Conservation (phyloP, 1,284 basidiomycete genomes). For the Gymnopus androsaceus region DNA sequence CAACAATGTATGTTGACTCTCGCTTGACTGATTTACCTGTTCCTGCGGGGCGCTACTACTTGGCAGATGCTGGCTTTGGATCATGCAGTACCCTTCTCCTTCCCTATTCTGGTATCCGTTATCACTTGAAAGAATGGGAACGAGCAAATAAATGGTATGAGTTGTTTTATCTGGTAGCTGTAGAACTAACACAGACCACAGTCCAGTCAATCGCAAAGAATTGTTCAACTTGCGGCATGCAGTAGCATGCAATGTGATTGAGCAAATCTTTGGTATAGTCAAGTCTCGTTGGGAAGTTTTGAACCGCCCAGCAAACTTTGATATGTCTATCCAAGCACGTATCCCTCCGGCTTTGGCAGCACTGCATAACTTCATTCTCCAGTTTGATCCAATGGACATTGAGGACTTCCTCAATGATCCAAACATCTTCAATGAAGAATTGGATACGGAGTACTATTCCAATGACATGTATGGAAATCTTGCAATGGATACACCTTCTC, state of each 20-base stretch:
- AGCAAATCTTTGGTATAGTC: slow-evolving; percentile 43
- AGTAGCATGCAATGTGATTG: slow-evolving; percentile 37
- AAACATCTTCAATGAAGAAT: slow-evolving; percentile 8
- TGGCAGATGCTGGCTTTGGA: slow-evolving; percentile 26
- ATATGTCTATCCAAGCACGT: slow-evolving; percentile 31
- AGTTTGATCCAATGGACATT: slow-evolving; percentile 28
- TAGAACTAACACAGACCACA: slow-evolving; percentile 13
- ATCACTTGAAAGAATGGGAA: slow-evolving; percentile 40
- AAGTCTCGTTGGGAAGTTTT: slow-evolving; percentile 37
- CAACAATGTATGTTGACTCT: slow-evolving; percentile 21
- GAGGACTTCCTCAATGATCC: slow-evolving; percentile 8
- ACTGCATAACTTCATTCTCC: slow-evolving; percentile 40
- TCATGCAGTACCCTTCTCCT: slow-evolving; percentile 31
- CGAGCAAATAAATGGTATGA: slow-evolving; percentile 23
- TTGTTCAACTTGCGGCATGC: slow-evolving; percentile 45
- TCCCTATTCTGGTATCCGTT: slow-evolving; percentile 34
- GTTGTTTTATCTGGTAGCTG: slow-evolving; percentile 14
- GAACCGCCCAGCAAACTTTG: slow-evolving; percentile 26
- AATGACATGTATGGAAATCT: not conserved
- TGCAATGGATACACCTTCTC: not conserved
- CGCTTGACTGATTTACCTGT: slow-evolving; percentile 19
- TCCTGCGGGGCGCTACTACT: slow-evolving; percentile 23
- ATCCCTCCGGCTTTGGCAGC: slow-evolving; percentile 32
- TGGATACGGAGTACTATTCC: not conserved
- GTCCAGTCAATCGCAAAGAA: slow-evolving; percentile 36